Evolutionary conservation across 1,284 basidiomycete genomes (phyloP), one percentile per base, ranked within the genome.

Genomic region (Puccinia novopanici): DNA sequence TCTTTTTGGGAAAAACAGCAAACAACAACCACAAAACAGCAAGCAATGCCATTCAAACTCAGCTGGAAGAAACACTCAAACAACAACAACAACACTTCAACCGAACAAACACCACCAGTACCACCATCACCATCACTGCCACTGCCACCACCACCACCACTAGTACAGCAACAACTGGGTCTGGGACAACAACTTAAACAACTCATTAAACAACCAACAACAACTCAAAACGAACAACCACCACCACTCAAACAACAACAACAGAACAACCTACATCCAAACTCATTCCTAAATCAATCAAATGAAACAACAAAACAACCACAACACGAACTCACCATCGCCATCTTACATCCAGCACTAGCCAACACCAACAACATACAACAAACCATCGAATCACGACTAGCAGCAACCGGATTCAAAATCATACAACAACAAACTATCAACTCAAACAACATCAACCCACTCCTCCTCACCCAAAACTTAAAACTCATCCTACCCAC

Each of bases 401-500:
- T 76, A 52, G 27, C 40, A 22, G 5, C 57, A 6, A 76, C 74
- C 8, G 59, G 74, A 8, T 76, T 76, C 45, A 76, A 61, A 52
- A 34, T 76, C 24, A 19, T 65, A 8, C 8, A 61, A n/a, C 34
- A 75, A 30, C 22, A 52, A 5, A 34, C 55, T 13, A 52, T 67
- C 34, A 57, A 63, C 17, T 12, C 59, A 27, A 8, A 76, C 1
- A 15, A 27, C 37, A 30, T 67, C 15, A 42, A 15, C 40, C 13
- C 54, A 8, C 10, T 61, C 3, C 6, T 42, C 45, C 9, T 15
- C 27, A 27, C 27, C 15, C 34, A 67, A 37, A 9, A 27, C 22
- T 13, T 13, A 61, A 0, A 9, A 45, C 15, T 45, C 22, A n/a
- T 13, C 5, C 67, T 48, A 13, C 30, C 17, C 10, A n/a, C 65